phyloP scores from a whole-genome alignment of 1,284 basidiomycete species.

The Ceratobasidium sp. region DNA sequence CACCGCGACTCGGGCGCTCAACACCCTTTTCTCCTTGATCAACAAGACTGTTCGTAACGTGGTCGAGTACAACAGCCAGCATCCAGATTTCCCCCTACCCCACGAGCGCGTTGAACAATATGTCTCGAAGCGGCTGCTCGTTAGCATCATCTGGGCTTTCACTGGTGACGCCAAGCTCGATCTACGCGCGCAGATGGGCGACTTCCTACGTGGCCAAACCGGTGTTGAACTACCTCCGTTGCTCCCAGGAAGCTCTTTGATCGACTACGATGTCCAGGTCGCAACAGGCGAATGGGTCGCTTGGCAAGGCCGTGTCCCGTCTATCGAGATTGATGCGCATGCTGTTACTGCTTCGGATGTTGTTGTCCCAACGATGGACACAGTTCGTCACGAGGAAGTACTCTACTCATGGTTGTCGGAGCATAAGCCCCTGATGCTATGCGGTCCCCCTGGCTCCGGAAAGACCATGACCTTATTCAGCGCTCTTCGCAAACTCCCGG shows the following conservation, averaged over 20 bases:
- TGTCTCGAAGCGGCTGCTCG: slow-evolving; percentile 88
- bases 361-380: slow-evolving; percentile 98
- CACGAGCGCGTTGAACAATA: slow-evolving; percentile 90
- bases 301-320: slow-evolving; percentile 94
- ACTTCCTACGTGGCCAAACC: slow-evolving; percentile 86
- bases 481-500: slow-evolving; percentile 95
- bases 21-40: slow-evolving; percentile 95
- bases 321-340: slow-evolving; percentile 97
- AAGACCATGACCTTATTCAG: slow-evolving; percentile 99
- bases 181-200: slow-evolving; percentile 89
- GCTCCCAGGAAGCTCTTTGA: slow-evolving; percentile 82
- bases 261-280: slow-evolving; percentile 96
- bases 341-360: slow-evolving; percentile 95
- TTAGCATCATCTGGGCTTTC: slow-evolving; percentile 98
- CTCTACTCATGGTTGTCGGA: slow-evolving; percentile 99
- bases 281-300: slow-evolving; percentile 87
- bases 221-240: slow-evolving; percentile 91
- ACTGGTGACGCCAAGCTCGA: slow-evolving; percentile 95
- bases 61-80: slow-evolving; percentile 94
- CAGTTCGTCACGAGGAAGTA: slow-evolving; percentile 98
- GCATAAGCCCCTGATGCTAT: slow-evolving; percentile 98
- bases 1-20: slow-evolving; percentile 90
- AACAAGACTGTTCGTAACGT: slow-evolving; percentile 97
- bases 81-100: slow-evolving; percentile 93
- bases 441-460: slow-evolving; percentile 98